phyloP scores from a whole-genome alignment of 2,329 filamentous ascomycete genomes.

The Aureobasidium vineae region DNA sequence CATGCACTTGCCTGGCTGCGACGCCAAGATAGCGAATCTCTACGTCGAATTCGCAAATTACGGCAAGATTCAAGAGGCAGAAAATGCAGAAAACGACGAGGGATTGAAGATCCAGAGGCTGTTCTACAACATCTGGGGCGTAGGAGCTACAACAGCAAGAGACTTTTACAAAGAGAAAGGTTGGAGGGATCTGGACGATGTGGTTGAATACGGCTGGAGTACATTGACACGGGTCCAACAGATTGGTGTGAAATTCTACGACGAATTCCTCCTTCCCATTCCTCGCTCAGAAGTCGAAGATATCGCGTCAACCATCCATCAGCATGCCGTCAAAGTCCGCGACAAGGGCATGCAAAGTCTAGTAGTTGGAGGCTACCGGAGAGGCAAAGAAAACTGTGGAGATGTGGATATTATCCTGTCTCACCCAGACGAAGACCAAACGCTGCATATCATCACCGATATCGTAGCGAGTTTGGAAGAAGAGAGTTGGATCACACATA shows the following conservation, averaged over 20 bases:
- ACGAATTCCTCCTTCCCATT: constrained; percentile 74
- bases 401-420: constrained; percentile 86
- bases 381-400: constrained; percentile 69
- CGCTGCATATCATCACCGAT: constrained; percentile 67
- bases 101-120: constrained; percentile 62
- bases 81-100: constrained; percentile 62
- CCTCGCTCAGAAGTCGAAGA: constrained; percentile 68
- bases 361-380: constrained; percentile 77
- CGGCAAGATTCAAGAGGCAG: constrained; percentile 60
- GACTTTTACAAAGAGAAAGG: constrained; percentile 74
- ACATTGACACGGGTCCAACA: constrained; percentile 77
- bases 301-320: constrained; percentile 63
- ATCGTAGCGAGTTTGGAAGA: constrained; percentile 69
- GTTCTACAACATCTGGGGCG: constrained; percentile 91
- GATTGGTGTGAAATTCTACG: constrained; percentile 91
- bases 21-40: constrained; percentile 72
- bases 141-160: constrained; percentile 74
- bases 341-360: constrained; percentile 55
- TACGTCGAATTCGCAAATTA: constrained; percentile 71
- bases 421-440: constrained; percentile 69
- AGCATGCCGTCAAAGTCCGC: constrained; percentile 64
- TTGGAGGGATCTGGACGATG: constrained; percentile 82
- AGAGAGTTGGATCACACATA: constrained; percentile 74
- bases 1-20: constrained; percentile 69
- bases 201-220: constrained; percentile 79